A percentile compares a stretch with the other conserved stretches of the same genome.
phyloP scores from a whole-genome alignment of 1,139 yeast species.

The Scheffersomyces segobiensis region DNA sequence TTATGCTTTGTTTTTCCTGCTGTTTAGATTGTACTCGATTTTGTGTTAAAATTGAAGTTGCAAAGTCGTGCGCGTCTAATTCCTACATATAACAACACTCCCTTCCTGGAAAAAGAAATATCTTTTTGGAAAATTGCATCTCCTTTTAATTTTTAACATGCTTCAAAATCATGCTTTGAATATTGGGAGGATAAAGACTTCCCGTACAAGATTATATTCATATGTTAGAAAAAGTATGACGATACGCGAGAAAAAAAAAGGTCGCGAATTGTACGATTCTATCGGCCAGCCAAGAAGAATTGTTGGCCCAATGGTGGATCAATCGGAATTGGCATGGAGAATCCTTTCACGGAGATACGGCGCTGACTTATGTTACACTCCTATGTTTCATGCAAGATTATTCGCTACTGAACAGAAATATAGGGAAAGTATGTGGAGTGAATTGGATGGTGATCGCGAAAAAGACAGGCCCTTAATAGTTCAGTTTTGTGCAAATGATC shows the following conservation, averaged over 20 bases:
- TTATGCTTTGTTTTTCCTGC: too few relatives aligned
- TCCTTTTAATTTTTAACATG: neutral
- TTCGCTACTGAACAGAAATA: constrained; percentile 86
- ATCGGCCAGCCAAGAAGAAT: constrained; percentile 79
- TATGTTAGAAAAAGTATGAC: neutral
- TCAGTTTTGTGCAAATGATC: constrained; percentile 96
- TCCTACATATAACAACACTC: neutral
- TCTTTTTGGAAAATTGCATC: neutral
- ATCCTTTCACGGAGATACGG: constrained; percentile 84
- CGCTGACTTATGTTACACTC: constrained; percentile 92
- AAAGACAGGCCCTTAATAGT: constrained; percentile 83
- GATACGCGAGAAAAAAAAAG: constrained; percentile 30
- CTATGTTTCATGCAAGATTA: constrained; percentile 92
- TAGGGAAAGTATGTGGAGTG: constrained; percentile 73
- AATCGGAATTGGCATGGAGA: constrained; percentile 95
- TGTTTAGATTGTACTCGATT: too few relatives aligned
- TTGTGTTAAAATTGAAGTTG: neutral
- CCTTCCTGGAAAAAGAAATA: neutral
- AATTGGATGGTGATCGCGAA: constrained; percentile 66
- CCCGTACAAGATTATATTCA: neutral
- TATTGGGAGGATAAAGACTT: neutral
- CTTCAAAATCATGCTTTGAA: neutral
- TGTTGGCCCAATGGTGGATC: constrained; percentile 99
- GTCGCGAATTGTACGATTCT: constrained; percentile 68
- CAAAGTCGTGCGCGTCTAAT: neutral